Evolutionary conservation across 23 red algal genomes (phyloP), one percentile per base, ranked within the genome.

Genomic region (Gracilaria gracilis): DNA sequence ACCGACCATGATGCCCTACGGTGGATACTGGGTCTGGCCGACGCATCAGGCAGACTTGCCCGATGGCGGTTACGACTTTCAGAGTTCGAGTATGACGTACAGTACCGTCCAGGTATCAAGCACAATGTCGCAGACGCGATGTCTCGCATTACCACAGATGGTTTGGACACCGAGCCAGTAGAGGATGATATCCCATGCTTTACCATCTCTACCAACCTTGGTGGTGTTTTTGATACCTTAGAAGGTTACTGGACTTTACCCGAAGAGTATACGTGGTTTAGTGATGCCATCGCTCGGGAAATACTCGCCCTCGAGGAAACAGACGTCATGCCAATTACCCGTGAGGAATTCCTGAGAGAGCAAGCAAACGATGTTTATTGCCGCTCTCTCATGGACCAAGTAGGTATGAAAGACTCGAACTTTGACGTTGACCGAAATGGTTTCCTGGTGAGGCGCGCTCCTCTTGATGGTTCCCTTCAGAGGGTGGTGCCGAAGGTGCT

Each of bases 31-130:
- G 59, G 59, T 37, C 21, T 84, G 17, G 59, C 29, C 36, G 14
- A 84, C 35, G 53, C 29, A 0, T 23, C 57, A 6, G 25, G 81
- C 19, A 48, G 61, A 7, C 20, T 84, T 6, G 28, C 81, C 4
- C 81, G 81, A 39, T 84, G 57, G 17, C 14, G 57, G 6, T 47
- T 84, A 3, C 53, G 81, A 0, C 16, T 84, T 0, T 61, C 19
- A 27, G 47, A 84, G 33, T 65, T 84, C 54, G 57, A 84, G 23
- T 84, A 66, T 0, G 61, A 84, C 15, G 54, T 67, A 13, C 28
- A 37, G 33, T 67, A 84, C 49, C 53, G 59, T 6, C 28, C 54
- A 2, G 38, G 81, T 19, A 67, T 36, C 17, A 84, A 66, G 53
- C 81, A 84, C 13, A 40, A 67, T 0, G 7, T 67, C 5, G 54